phyloP scores from a whole-genome alignment of 306 rosid genomes.

The Prunus salicina region DNA sequence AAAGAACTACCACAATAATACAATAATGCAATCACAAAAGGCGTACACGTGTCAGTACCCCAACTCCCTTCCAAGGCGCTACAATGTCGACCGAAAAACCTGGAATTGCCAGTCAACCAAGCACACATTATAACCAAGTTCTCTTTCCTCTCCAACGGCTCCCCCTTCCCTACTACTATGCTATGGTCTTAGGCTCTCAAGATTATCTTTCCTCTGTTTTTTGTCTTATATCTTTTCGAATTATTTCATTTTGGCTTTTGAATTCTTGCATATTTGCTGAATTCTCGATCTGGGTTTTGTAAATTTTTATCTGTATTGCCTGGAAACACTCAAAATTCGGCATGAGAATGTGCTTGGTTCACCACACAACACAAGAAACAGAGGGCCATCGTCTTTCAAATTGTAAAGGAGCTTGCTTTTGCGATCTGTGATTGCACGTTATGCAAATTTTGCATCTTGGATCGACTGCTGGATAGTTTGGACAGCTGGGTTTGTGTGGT shows the following conservation, averaged over 20 bases:
- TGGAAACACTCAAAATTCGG: constrained; percentile 3
- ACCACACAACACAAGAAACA: not conserved
- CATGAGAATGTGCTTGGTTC: constrained; percentile 23
- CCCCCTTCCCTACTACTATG: constrained; percentile 28
- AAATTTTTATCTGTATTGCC: constrained; percentile 7
- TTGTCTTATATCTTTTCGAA: constrained; percentile 5
- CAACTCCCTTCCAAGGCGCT: constrained; percentile 31
- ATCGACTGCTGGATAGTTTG: constrained; percentile 27
- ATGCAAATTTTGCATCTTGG: constrained; percentile 29
- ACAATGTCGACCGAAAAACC: constrained; percentile 54
- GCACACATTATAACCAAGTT: not conserved
- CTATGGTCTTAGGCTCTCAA: constrained; percentile 11
- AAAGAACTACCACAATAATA: not conserved
- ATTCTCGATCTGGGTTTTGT: constrained; percentile 24
- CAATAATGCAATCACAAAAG: not conserved
- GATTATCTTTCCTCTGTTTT: not conserved
- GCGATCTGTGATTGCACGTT: not conserved
- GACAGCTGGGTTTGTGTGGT: constrained; percentile 31
- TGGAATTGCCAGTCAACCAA: constrained; percentile 40
- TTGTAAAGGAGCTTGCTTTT: not conserved
- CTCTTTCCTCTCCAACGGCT: constrained; percentile 39
- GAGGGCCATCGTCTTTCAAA: constrained; percentile 10
- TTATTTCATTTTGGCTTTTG: constrained; percentile 14
- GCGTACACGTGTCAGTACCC: constrained; percentile 39
- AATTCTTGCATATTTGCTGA: not conserved